Conservation (phyloP, 1,284 basidiomycete genomes). For the Kalmanozyma brasiliensis region DNA sequence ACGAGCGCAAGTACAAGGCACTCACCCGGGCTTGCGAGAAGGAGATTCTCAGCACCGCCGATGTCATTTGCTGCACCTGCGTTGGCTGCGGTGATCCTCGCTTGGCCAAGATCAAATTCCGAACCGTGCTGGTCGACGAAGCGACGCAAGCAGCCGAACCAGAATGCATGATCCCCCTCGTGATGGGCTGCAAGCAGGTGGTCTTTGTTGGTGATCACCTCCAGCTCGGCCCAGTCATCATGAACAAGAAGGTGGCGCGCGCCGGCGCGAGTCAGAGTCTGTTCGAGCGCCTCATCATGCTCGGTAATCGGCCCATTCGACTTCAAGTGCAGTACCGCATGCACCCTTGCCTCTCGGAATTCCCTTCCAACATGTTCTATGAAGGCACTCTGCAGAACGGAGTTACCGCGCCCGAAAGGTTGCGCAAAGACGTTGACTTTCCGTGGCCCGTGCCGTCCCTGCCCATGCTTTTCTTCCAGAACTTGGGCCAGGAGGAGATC, state of each 20-base stretch:
- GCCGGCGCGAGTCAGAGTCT: slow-evolving; percentile 97
- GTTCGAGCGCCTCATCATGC: slow-evolving; percentile 94
- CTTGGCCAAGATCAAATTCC: slow-evolving; percentile 94
- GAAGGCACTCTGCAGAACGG: slow-evolving; percentile 99
- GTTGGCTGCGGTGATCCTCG: slow-evolving; percentile 97
- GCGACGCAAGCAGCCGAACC: slow-evolving; percentile 98
- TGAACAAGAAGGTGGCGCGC: slow-evolving; percentile 99
- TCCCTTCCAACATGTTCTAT: slow-evolving; percentile 99
- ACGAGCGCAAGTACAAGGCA: slow-evolving; percentile 97
- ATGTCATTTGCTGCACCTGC: slow-evolving; percentile 98
- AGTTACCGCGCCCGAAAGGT: slow-evolving; percentile 95
- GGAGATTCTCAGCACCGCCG: slow-evolving; percentile 92
- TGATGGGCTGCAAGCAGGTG: slow-evolving; percentile 97
- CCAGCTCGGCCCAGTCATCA: slow-evolving; percentile 98
- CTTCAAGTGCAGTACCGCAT: slow-evolving; percentile 99
- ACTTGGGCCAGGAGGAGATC: slow-evolving; percentile 98
- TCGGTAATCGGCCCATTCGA: slow-evolving; percentile 95
- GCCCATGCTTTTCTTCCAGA: slow-evolving; percentile 99
- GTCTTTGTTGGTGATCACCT: slow-evolving; percentile 94
- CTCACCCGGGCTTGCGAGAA: slow-evolving; percentile 94
- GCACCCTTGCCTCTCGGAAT: slow-evolving; percentile 99
- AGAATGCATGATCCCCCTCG: slow-evolving; percentile 98
- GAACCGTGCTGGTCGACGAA: slow-evolving; percentile 97
- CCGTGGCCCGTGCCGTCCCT: slow-evolving; percentile 98
- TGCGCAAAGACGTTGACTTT: slow-evolving; percentile 97